Conservation (phyloP, 208 protist genomes). For the Leishmania mexicana region DNA sequence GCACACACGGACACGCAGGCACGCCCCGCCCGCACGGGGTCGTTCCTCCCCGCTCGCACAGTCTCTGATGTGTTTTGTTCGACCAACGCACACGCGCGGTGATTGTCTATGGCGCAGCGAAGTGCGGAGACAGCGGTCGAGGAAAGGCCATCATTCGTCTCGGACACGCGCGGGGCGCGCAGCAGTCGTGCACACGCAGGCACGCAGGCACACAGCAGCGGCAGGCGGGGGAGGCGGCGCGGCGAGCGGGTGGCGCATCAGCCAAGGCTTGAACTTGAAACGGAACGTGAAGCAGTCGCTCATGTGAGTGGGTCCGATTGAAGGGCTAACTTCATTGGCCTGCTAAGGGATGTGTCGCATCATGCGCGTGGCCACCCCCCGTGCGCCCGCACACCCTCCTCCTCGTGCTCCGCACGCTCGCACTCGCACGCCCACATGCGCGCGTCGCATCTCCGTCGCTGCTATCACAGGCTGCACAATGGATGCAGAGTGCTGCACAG, state of each 20-base stretch:
- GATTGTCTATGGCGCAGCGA: background rate
- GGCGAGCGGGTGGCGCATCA: background rate
- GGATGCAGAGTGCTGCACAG: constrained; percentile 1
- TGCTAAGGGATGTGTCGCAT: constrained; percentile 19
- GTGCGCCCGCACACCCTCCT: background rate
- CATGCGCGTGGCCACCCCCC: constrained; percentile 3
- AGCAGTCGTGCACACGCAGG: background rate
- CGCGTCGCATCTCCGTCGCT: constrained; percentile 22
- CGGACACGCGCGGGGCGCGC: background rate
- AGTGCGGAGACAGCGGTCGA: constrained; percentile 2
- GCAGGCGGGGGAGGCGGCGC: background rate
- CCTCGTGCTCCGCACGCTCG: too few species aligned
- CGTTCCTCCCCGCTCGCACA: background rate
- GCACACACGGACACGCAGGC: background rate
- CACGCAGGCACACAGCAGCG: background rate
- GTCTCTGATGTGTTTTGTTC: constrained; percentile 1
- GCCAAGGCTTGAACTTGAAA: background rate
- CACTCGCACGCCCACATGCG: too few species aligned
- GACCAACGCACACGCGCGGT: background rate
- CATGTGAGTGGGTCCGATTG: constrained; percentile 12
- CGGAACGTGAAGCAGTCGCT: background rate
- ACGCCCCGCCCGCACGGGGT: background rate
- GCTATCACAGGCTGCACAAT: constrained; percentile 29
- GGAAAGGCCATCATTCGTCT: background rate
- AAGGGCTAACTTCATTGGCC: constrained; percentile 29